Evolutionary conservation across 2,329 filamentous ascomycete species (phyloP).

Genomic region (Xylogone sp.): DNA sequence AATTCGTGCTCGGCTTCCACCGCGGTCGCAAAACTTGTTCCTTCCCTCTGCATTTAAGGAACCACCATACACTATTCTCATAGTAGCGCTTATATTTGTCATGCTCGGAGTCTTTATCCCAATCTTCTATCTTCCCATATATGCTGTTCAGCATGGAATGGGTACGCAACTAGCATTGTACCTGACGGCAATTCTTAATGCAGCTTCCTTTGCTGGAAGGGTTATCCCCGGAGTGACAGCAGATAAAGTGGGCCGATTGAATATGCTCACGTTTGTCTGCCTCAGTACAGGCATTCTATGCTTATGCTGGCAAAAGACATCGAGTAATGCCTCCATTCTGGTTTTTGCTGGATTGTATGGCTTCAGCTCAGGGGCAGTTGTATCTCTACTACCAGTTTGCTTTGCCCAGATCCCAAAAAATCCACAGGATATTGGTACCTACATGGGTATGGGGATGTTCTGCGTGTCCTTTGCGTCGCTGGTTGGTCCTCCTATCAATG

Average conservation of each 20-base stretch:
- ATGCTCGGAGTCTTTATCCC: constrained; percentile 21
- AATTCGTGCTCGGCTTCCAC: constrained; percentile 43
- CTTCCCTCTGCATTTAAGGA: constrained; percentile 43
- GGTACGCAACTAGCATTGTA: constrained; percentile 15
- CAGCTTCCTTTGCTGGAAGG: constrained; percentile 30
- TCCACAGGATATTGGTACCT: constrained; percentile 63
- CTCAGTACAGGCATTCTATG: constrained; percentile 25
- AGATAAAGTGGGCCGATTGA: constrained; percentile 29
- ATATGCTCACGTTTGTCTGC: constrained; percentile 22
- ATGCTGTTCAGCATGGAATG: constrained; percentile 20
- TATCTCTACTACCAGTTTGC: constrained; percentile 21
- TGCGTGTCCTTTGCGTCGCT: constrained; percentile 60
- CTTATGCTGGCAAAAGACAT: constrained; percentile 24
- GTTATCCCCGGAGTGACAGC: constrained; percentile 30
- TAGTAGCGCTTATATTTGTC: constrained; percentile 36
- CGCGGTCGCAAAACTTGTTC: constrained; percentile 35
- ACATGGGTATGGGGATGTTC: constrained; percentile 64
- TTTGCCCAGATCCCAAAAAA: constrained; percentile 46
- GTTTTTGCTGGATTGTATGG: constrained; percentile 29
- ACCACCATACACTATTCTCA: constrained; percentile 37
- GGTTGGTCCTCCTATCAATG: constrained; percentile 63
- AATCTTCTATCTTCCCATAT: constrained; percentile 30
- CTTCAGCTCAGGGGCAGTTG: constrained; percentile 30
- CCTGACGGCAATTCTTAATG: constrained; percentile 21
- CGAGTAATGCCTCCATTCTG: constrained; percentile 24